Conservation (phyloP, 192 early-diverging fungal species). For the Linnemannia schmuckeri region DNA sequence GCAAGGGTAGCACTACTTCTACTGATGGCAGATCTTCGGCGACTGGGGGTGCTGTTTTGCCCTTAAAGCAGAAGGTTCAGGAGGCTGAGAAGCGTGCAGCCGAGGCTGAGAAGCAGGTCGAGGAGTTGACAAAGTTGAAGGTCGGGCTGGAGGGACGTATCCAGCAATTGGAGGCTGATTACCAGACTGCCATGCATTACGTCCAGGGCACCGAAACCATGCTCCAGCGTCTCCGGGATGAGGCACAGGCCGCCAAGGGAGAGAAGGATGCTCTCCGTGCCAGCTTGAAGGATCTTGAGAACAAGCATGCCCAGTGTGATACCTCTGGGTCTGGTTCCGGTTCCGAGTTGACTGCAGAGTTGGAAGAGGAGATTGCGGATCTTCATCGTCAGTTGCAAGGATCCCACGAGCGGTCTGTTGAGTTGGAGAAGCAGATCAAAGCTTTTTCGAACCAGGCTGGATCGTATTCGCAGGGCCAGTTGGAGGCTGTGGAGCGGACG, state of each 20-base stretch:
- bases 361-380: conserved; percentile 39
- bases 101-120: conserved; percentile 31
- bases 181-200: conserved; percentile 53
- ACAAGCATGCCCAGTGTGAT: neutral
- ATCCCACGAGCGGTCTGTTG: conserved; percentile 15
- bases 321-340: neutral
- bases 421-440: conserved; percentile 24
- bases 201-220: conserved; percentile 51
- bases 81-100: conserved; percentile 34
- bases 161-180: conserved; percentile 58
- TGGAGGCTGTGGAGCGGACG: conserved; percentile 24
- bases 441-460: neutral
- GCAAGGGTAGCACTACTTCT: conserved; percentile 6
- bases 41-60: neutral
- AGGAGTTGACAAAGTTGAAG: conserved; percentile 22
- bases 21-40: neutral
- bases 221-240: conserved; percentile 49
- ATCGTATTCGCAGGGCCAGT: neutral
- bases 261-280: conserved; percentile 12
- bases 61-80: conserved; percentile 13
- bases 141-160: conserved; percentile 25
- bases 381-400: conserved; percentile 38
- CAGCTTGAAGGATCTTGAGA: conserved; percentile 12
- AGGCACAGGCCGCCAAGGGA: conserved; percentile 23
- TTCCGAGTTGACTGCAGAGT: neutral